phyloP scores from a whole-genome alignment of 805 yeast species.

The Ascoidea tarda region DNA sequence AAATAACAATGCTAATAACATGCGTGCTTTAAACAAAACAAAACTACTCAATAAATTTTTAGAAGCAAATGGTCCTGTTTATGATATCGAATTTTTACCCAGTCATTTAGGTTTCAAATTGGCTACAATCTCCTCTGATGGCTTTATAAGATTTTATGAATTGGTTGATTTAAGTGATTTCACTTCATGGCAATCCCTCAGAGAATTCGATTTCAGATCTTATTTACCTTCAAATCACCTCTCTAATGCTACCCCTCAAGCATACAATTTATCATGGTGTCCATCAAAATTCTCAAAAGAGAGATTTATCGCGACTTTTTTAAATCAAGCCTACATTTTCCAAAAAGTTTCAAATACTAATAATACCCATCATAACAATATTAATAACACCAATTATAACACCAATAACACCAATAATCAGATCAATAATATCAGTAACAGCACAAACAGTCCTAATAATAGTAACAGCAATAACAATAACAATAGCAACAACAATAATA shows the following conservation, averaged over 20 bases:
- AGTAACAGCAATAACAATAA: too few relatives aligned
- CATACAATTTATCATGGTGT: slow-evolving; percentile 77
- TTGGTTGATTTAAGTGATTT: slow-evolving; percentile 84
- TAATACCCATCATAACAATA: neutral
- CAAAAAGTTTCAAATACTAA: slow-evolving; percentile 12
- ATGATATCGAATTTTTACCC: slow-evolving; percentile 85
- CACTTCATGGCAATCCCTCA: slow-evolving; percentile 64
- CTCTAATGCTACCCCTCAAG: neutral
- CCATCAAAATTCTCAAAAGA: slow-evolving; percentile 75
- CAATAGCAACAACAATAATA: too few relatives aligned
- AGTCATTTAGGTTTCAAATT: slow-evolving; percentile 60
- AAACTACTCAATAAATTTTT: slow-evolving; percentile 39
- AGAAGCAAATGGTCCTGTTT: slow-evolving; percentile 80
- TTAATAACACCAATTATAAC: neutral
- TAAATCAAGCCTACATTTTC: slow-evolving; percentile 80
- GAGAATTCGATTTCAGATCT: slow-evolving; percentile 34
- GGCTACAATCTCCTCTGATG: slow-evolving; percentile 85
- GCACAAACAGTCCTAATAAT: too few relatives aligned
- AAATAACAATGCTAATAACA: slow-evolving; percentile 47
- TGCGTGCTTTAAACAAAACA: slow-evolving; percentile 64
- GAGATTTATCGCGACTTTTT: slow-evolving; percentile 68
- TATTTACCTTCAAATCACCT: slow-evolving; percentile 28
- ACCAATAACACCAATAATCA: neutral
- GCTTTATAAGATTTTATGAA: slow-evolving; percentile 72
- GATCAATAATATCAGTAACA: too few relatives aligned